Base-by-base conservation (phyloP, 495 filamentous ascomycete genomes). In the Parachaetomium inaequale region DNA sequence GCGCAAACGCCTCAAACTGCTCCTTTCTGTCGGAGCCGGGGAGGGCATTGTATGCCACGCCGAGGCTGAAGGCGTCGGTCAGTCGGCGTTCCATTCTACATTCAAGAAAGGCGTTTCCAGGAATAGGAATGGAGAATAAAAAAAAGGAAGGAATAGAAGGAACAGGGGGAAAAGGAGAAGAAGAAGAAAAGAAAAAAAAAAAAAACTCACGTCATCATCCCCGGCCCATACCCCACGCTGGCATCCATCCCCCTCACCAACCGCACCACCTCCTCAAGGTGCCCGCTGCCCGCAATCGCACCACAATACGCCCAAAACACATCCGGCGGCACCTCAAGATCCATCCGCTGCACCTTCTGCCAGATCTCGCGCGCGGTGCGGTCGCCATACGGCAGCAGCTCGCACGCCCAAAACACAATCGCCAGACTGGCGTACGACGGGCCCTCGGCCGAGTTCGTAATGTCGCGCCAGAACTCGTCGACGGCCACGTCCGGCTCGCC, bases 381-480 rank as follows among this genome's bases (percentile, higher is more conserved):
- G 8, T 85, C 83, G 15, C 88, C 90, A 51, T 81, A 85, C 15
- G 81, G 75, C 62, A 80, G 77, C 29, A 75, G 75, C 72, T 92
- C 86, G 73, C 90, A 96, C 3, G 84, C 81, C 56, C 88, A 84
- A 61, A 98, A 88, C 23, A 89, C 87, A 31, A 92, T 87, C 10
- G 84, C 82, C 53, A 98, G 82, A 55, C 86, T 91, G 28, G 81
- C 82, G 62, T 91, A 89, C 10, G 85, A 87, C 2, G 94, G 94
- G 0, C 94, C 94, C 71, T 97, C 92, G 15, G 81, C 77, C 0
- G 86, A 89, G 57, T 82, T 80, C 7, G 86, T 83, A 50, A 98
- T 91, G 28, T 95, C 83, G 21, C 84, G 79, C 89, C 93, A 98
- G 64, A 92, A 90, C 36, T 84, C 81, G 65, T 84, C 81, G 65